Evolutionary conservation across 2,329 filamentous ascomycete genomes (phyloP).

Genomic region (Piedraia hortae): DNA sequence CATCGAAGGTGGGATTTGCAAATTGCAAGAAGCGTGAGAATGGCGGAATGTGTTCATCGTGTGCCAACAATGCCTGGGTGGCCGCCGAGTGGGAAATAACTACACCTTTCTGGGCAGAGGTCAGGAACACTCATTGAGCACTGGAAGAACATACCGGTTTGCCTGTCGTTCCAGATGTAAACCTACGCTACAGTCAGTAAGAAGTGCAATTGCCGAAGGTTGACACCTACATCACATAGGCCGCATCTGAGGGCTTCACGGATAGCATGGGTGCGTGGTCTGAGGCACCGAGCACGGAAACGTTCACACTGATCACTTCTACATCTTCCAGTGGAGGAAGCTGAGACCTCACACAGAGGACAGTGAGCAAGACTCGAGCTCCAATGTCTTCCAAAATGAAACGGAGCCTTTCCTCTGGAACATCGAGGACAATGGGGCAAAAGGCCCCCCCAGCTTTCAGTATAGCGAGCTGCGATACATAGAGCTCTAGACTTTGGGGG

Average conservation of each 20-base stretch:
- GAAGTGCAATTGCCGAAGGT: neutral
- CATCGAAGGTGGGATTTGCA: slow-evolving; percentile 76
- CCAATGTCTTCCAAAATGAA: slow-evolving; percentile 60
- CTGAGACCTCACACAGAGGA: slow-evolving; percentile 17
- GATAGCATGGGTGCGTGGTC: slow-evolving; percentile 4
- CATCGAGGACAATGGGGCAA: slow-evolving; percentile 57
- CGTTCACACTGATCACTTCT: slow-evolving; percentile 15
- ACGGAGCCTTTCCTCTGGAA: slow-evolving; percentile 44
- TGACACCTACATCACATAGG: slow-evolving; percentile 55
- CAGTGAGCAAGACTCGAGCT: slow-evolving; percentile 41
- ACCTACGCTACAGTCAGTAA: slow-evolving; percentile 2
- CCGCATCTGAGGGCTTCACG: slow-evolving; percentile 18
- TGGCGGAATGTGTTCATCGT: slow-evolving; percentile 45
- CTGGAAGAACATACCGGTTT: too few species aligned
- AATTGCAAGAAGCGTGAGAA: slow-evolving; percentile 75
- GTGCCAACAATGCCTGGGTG: slow-evolving; percentile 58
- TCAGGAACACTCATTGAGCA: too few species aligned
- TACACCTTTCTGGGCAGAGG: slow-evolving; percentile 78
- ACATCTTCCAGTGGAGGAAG: slow-evolving; percentile 14
- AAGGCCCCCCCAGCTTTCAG: slow-evolving; percentile 64
- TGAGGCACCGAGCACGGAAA: slow-evolving; percentile 13
- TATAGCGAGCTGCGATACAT: slow-evolving; percentile 49
- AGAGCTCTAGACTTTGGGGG: slow-evolving; percentile 50
- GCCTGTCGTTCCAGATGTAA: slow-evolving; percentile 27
- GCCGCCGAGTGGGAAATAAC: slow-evolving; percentile 52